phyloP scores from a whole-genome alignment of 2,329 filamentous ascomycete species.

The Fusarium multiceps region DNA sequence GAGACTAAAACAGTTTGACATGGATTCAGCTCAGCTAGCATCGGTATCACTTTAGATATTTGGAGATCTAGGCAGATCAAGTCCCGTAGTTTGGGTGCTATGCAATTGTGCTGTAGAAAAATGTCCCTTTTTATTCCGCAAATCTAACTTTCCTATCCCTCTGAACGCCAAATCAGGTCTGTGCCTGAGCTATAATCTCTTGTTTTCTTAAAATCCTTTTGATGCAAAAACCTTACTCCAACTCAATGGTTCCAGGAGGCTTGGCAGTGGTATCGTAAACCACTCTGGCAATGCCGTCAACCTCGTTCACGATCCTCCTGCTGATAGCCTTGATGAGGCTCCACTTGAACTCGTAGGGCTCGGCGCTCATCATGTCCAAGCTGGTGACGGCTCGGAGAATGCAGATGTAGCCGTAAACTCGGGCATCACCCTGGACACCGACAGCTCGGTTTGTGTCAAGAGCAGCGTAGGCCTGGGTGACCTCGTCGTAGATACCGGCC shows the following conservation, averaged over 20 bases:
- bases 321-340: slow-evolving; percentile 19
- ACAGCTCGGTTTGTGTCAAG: slow-evolving; percentile 50
- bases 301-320: slow-evolving; percentile 20
- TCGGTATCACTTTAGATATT: neutral
- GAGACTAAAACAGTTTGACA: neutral
- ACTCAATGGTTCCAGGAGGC: slow-evolving; percentile 11
- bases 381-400: slow-evolving; percentile 55
- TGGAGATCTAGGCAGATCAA: neutral
- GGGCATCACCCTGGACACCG: slow-evolving; percentile 41
- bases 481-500: slow-evolving; percentile 67
- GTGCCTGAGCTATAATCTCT: neutral
- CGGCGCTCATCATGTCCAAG: slow-evolving; percentile 74
- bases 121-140: slow-evolving; percentile 6
- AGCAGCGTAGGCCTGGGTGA: slow-evolving; percentile 46
- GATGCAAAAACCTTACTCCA: neutral
- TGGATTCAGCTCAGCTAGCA: neutral
- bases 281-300: slow-evolving; percentile 15
- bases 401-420: slow-evolving; percentile 38
- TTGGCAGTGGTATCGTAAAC: slow-evolving; percentile 16
- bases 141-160: slow-evolving; percentile 2
- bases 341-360: slow-evolving; percentile 48
- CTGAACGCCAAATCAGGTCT: slow-evolving; percentile 12
- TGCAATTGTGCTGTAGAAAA: neutral
- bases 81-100: too few species aligned
- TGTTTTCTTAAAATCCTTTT: neutral